phyloP scores from a whole-genome alignment of 345 rosid species.

The Salix caprea region DNA sequence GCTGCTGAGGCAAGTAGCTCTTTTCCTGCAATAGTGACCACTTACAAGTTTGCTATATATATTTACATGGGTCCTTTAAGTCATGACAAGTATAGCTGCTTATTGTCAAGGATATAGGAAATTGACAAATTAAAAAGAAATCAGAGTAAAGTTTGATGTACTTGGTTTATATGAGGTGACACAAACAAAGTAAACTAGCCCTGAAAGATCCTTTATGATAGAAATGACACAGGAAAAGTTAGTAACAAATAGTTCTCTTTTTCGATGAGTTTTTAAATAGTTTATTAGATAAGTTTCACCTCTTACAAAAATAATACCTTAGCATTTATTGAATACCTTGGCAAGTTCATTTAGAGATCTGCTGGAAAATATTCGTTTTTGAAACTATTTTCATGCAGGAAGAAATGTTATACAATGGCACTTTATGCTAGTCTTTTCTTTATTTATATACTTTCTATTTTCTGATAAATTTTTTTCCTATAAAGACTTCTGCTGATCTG shows the following conservation, averaged over 20 bases:
- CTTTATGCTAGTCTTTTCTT: neutral
- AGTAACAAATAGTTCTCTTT: neutral
- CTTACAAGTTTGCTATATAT: neutral
- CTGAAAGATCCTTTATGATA: neutral
- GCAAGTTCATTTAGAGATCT: neutral
- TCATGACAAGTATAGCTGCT: neutral
- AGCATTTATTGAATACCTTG: neutral
- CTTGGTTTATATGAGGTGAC: neutral
- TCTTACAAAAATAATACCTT: neutral
- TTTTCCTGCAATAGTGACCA: neutral
- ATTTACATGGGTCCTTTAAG: neutral
- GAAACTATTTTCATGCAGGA: neutral
- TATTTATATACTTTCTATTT: too few relatives aligned
- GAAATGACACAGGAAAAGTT: neutral
- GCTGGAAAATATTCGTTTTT: neutral
- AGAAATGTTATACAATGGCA: neutral
- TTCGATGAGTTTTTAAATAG: neutral
- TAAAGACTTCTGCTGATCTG: neutral
- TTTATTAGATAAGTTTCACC: neutral
- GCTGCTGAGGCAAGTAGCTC: conserved; percentile 59
- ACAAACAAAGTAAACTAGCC: neutral
- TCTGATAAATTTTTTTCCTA: neutral
- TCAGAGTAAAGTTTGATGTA: neutral
- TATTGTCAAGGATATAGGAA: neutral
- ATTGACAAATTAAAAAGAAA: neutral